These are phyloP conservation scores for Basidiobolus meristosporus DNA, from an alignment of 371 early-diverging fungal species.

Conservation along the genomic window DNA sequence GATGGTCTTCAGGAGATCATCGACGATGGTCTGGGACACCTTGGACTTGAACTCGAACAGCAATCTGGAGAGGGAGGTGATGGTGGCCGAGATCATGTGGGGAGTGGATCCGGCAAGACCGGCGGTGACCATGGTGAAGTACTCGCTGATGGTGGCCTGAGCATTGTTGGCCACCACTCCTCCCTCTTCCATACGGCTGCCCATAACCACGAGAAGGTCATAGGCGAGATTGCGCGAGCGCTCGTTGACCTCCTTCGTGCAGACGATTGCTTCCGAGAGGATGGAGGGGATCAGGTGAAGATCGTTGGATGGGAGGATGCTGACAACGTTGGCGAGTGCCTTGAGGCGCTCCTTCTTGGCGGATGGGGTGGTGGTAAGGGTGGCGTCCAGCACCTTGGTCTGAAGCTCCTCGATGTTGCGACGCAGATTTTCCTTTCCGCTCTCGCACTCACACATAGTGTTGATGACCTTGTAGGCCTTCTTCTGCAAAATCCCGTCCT, in stretches of 20 bases:
- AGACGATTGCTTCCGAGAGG: conserved; percentile 76
- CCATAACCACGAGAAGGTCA: conserved; percentile 73
- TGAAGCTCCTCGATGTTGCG: conserved; percentile 19
- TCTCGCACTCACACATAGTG: conserved; percentile 25
- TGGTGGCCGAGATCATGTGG: conserved; percentile 84
- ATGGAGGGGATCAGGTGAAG: conserved; percentile 70
- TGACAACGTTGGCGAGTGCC: conserved; percentile 25
- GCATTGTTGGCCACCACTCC: conserved; percentile 30
- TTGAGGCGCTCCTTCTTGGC: conserved; percentile 55
- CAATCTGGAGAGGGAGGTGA: conserved; percentile 61
- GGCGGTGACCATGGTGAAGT: conserved; percentile 77
- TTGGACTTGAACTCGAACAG: conserved; percentile 59
- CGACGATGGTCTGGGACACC: conserved; percentile 19
- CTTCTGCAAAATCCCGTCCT: conserved; percentile 72
- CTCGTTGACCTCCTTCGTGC: conserved; percentile 85
- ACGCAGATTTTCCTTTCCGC: conserved; percentile 17
- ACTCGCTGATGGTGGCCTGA: conserved; percentile 28
- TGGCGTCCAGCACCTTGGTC: conserved; percentile 25
- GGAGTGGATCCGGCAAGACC: conserved; percentile 84
- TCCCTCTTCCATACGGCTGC: conserved; percentile 62
- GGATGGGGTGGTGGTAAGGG: conserved; percentile 24
- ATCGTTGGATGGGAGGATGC: conserved; percentile 29
- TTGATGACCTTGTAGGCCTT: conserved; percentile 79
- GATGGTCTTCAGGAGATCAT: conserved; percentile 43
- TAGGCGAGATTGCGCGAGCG: conserved; percentile 68